phyloP scores from a whole-genome alignment of 345 rosid species.

The Gossypium ekmanianum region DNA sequence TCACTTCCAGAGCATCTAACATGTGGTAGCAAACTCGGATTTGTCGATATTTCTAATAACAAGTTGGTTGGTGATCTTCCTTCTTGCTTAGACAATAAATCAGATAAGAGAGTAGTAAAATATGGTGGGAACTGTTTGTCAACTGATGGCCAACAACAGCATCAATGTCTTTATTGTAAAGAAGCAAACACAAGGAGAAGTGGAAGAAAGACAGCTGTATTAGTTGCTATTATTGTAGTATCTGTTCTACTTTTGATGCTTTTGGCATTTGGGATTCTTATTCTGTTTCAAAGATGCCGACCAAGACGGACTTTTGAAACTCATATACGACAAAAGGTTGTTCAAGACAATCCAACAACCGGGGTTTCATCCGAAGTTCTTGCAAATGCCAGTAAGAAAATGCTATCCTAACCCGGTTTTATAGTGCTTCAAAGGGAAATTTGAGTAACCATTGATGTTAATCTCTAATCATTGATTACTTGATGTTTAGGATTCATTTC shows the following conservation, averaged over 20 bases:
- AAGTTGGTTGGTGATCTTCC: slow-evolving; percentile 72
- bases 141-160: slow-evolving; percentile 48
- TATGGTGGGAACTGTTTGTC: slow-evolving; percentile 77
- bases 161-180: slow-evolving; percentile 51
- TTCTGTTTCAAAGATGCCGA: slow-evolving; percentile 41
- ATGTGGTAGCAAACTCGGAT: slow-evolving; percentile 79
- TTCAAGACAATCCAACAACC: slow-evolving; percentile 43
- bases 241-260: slow-evolving; percentile 50
- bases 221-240: slow-evolving; percentile 51
- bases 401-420: slow-evolving; percentile 1
- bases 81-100: slow-evolving; percentile 57
- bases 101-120: slow-evolving; percentile 59
- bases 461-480: neutral
- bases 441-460: neutral
- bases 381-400: slow-evolving; percentile 83
- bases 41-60: slow-evolving; percentile 83
- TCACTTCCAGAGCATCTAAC: slow-evolving; percentile 45
- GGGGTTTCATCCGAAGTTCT: slow-evolving; percentile 74
- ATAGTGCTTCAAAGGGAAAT: neutral
- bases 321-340: slow-evolving; percentile 52
- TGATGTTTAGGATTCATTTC: slow-evolving; percentile 73
- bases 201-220: slow-evolving; percentile 40
- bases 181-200: slow-evolving; percentile 38
- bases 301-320: slow-evolving; percentile 41
- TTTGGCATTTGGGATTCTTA: slow-evolving; percentile 39